These are phyloP conservation scores for Auxenochlorella pyrenoidosa DNA, from an alignment of 139 green algal genomes.

Conservation along the genomic window DNA sequence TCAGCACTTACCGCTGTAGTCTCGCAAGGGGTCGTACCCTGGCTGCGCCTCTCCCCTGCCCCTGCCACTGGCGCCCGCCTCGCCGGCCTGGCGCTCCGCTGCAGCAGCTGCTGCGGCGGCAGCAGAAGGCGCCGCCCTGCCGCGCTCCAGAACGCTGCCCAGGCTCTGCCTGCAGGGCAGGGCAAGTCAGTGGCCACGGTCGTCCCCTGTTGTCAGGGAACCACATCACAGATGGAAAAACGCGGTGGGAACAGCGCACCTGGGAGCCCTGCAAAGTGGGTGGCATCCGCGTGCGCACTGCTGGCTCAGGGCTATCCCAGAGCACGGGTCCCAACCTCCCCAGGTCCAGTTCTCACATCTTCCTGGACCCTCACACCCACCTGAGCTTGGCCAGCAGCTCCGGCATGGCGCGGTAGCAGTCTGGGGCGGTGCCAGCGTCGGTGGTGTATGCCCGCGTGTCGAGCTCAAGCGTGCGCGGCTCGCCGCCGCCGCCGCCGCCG, in stretches of 20 bases:
- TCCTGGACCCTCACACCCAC: background rate
- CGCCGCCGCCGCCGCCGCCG: background rate
- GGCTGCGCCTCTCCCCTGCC: background rate
- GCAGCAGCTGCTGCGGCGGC: background rate
- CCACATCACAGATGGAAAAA: too few species aligned
- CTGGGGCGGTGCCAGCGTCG: background rate
- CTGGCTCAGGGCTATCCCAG: too few species aligned
- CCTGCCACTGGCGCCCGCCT: background rate
- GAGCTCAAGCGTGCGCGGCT: constrained; percentile 42
- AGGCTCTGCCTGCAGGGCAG: background rate
- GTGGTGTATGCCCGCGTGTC: constrained; percentile 39
- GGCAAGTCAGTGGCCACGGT: background rate
- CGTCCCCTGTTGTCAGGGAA: too few species aligned
- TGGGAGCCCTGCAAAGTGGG: background rate
- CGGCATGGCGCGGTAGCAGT: constrained; percentile 41
- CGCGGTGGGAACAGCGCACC: background rate
- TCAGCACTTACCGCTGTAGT: background rate
- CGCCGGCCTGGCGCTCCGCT: background rate
- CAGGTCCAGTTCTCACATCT: background rate
- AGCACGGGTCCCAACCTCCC: too few species aligned
- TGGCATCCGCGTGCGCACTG: background rate
- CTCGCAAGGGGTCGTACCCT: background rate
- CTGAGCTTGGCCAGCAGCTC: constrained; percentile 47
- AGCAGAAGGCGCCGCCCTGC: background rate
- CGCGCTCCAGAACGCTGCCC: background rate